Evolutionary conservation across 2,329 filamentous ascomycete genomes (phyloP).

Genomic region (Phialemonium atrogriseum): DNA sequence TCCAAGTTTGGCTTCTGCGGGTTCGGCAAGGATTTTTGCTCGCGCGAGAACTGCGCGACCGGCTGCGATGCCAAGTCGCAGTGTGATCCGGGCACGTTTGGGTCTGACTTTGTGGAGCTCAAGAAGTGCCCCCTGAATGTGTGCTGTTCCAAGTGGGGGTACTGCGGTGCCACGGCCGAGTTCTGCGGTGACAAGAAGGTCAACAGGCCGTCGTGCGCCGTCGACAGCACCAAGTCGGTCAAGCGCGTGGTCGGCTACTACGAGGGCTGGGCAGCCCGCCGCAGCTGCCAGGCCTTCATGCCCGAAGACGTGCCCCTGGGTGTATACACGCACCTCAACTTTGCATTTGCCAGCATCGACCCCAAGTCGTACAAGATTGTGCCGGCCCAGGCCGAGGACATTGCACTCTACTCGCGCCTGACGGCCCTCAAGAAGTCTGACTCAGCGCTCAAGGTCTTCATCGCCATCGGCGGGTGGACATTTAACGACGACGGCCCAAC

Average conservation of each 20-base stretch:
- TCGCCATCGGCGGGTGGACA: slow-evolving; percentile 33
- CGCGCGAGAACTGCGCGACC: background rate
- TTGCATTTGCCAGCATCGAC: slow-evolving; percentile 8
- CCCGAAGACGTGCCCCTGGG: slow-evolving; percentile 9
- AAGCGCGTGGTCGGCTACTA: slow-evolving; percentile 1
- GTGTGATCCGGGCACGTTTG: background rate
- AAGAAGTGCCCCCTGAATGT: slow-evolving; percentile 1
- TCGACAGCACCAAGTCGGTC: background rate
- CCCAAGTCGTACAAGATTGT: slow-evolving; percentile 7
- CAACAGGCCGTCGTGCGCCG: background rate
- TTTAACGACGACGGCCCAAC: slow-evolving; percentile 27
- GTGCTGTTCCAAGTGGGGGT: slow-evolving; percentile 1
- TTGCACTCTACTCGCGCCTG: slow-evolving; percentile 18
- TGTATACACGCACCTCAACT: slow-evolving; percentile 14
- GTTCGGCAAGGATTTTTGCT: background rate
- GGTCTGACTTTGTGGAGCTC: background rate
- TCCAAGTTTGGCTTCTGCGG: slow-evolving; percentile 1
- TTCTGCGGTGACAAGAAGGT: background rate
- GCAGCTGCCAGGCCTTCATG: slow-evolving; percentile 1
- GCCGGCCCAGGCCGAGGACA: slow-evolving; percentile 7
- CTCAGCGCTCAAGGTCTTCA: slow-evolving; percentile 23
- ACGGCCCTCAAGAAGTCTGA: slow-evolving; percentile 20
- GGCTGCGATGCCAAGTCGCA: background rate
- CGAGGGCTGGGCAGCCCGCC: background rate
- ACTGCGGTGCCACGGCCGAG: background rate